Evolutionary conservation across 306 rosid genomes (phyloP), one percentile per base, ranked within the genome.

Genomic region (Vicia faba): DNA sequence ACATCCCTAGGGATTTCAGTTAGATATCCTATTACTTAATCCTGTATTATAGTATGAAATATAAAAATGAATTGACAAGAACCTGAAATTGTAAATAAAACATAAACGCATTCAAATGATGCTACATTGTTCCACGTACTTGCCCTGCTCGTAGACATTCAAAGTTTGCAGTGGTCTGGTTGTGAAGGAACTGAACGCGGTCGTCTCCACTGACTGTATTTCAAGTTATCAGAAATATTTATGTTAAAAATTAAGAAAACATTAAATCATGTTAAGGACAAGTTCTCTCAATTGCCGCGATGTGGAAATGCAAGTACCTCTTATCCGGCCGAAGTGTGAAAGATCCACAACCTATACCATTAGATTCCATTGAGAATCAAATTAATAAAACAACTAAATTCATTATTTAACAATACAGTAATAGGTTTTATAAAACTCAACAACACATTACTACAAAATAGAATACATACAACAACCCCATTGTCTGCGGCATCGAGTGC

Each of bases 101-200:
- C 43, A 64, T 13, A 50, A 53, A 68, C 60, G 82, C 68, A 73
- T 66, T 43, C 74, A 79, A 77, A 56, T 15, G 61, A 46, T 68
- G 71, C 65, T 41, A 65, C 73, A 46, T 75, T 72, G 61, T 54
- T 46, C 29, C 25, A 75, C 89, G 4, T 81, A 92, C 98, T 78
- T 92, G 93, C 40, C 96, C 98, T 65, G 85, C 72, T 26, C 50
- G 74, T 44, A 89, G 91, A 72, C 80, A 41, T 67, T 92, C 96
- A 41, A 92, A 87, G 84, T 92, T 82, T 64, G 95, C 96, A 8
- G 98, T 92, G 73, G 86, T 87, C 81, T 92, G 98, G 79, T 89
- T 92, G 83, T 92, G 98, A 84, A 92, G 98, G 85, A 92, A 89
- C 80, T 84, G 88, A 69, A 83, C 71, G 7, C 96, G 92, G 64